Evolutionary conservation across 805 yeast genomes (phyloP), one percentile per base, ranked within the genome.

Genomic region (Nakazawaea holstii): DNA sequence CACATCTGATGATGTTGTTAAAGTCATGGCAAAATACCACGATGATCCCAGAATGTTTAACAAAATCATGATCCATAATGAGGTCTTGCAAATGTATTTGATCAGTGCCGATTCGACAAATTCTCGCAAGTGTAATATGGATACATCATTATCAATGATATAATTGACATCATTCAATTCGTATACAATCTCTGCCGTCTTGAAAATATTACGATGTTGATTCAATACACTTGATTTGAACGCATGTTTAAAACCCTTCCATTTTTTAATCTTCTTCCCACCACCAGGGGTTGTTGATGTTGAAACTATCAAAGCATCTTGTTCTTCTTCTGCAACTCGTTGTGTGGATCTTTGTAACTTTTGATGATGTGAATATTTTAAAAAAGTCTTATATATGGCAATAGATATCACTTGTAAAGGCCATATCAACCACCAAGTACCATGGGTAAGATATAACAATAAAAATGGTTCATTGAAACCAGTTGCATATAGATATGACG

Each of bases 11-110:
- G 95, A 88, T 28, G 90, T 84, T 0, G 95, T 82, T 59, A 86
- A 65, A 29, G 81, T 73, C 80, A 89, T 87, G 9, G 96, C 85
- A 14, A 86, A 75, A 60, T 87, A 89, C 96, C 96, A 88, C 1
- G 95, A 79, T 15, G 77, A 69, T 1, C 95, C 96, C 0, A 95
- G 96, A 1, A 79, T 51, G 15, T 86, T 86, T 51, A 88, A 68
- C 6, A 88, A 75, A 8, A 76, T 29, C 3, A 85, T 73, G 29
- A 85, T 66, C 2, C 74, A 43, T 3, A 71, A 62, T 4, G 78
- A 61, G 24, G 73, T 66, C 35, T 55, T 54, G 33, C 74, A 53
- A 11, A 85, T 66, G 59, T 81, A 79, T 39, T 56, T 59, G 48
- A 79, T 59, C 0, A 85, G 75, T 1, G 69, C 68, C n/a, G 80